Evolutionary conservation across 148 eudicot genomes (phyloP).

Genomic region (Rhododendron griersonianum): DNA sequence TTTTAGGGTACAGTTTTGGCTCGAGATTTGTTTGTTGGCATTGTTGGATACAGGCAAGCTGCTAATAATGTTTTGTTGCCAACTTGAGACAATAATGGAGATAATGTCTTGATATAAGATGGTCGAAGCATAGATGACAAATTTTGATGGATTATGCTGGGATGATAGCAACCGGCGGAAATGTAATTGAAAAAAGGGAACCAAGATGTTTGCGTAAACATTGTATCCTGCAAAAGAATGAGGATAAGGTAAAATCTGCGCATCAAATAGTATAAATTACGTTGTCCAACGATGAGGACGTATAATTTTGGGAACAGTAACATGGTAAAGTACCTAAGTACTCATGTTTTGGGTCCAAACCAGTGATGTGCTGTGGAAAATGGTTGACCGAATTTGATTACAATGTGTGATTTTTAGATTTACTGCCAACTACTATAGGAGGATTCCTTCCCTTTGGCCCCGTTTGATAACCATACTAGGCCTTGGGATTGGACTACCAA

Average conservation of each 20-base stretch:
- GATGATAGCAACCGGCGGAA: background rate
- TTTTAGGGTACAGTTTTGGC: background rate
- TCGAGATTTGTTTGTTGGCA: background rate
- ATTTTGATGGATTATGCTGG: background rate
- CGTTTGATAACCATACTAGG: too few relatives aligned
- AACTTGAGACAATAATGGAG: too few relatives aligned
- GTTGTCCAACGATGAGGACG: background rate
- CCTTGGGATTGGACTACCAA: too few relatives aligned
- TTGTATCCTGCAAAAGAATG: too few relatives aligned
- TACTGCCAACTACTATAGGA: too few relatives aligned
- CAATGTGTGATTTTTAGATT: too few relatives aligned
- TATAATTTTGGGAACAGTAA: background rate
- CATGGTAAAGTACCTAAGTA: background rate
- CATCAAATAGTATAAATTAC: too few relatives aligned
- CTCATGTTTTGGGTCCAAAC: background rate
- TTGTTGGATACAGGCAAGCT: background rate
- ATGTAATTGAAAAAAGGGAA: background rate
- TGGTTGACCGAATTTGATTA: too few relatives aligned
- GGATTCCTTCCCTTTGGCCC: too few relatives aligned
- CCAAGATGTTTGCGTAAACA: background rate
- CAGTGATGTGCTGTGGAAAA: too few relatives aligned
- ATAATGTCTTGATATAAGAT: too few relatives aligned
- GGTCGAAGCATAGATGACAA: background rate
- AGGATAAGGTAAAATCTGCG: too few relatives aligned
- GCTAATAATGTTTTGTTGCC: background rate